Evolutionary conservation across 164 flowering plant genomes (phyloP).

Genomic region (Nelumbo lutea): DNA sequence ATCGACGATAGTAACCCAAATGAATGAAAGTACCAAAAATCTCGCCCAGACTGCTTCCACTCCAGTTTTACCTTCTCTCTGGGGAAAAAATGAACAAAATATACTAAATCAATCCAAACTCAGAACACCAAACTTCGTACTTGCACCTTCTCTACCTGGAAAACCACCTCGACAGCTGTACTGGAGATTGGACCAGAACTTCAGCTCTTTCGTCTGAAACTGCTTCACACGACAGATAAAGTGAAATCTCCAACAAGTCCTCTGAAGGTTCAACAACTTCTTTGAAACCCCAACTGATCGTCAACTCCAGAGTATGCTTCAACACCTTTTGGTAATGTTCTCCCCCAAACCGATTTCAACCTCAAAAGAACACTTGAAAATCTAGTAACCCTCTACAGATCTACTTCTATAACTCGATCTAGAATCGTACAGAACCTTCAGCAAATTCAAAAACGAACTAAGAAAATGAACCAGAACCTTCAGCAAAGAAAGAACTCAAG

Average conservation of each 20-base stretch:
- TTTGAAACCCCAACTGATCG: background rate
- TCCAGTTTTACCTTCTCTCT: background rate
- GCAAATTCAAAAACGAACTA: background rate
- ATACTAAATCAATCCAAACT: background rate
- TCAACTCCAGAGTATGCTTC: background rate
- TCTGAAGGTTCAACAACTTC: background rate
- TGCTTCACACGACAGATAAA: too few relatives aligned
- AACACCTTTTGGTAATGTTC: background rate
- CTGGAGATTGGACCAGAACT: background rate
- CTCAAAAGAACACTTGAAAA: background rate
- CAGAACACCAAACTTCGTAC: background rate
- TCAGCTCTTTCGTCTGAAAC: conserved; percentile 7
- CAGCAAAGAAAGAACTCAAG: background rate
- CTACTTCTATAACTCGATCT: conserved; percentile 10
- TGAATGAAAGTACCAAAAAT: background rate
- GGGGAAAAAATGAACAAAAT: background rate
- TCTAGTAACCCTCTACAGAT: background rate
- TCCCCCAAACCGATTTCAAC: background rate
- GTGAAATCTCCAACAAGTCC: background rate
- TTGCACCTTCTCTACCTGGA: background rate
- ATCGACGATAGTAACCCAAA: background rate
- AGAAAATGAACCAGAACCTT: background rate
- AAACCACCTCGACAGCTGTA: background rate
- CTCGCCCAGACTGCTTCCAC: background rate
- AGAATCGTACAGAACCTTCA: background rate